Conservation (phyloP, 108 stramenopile genomes). For the Conticribra weissflogii region DNA sequence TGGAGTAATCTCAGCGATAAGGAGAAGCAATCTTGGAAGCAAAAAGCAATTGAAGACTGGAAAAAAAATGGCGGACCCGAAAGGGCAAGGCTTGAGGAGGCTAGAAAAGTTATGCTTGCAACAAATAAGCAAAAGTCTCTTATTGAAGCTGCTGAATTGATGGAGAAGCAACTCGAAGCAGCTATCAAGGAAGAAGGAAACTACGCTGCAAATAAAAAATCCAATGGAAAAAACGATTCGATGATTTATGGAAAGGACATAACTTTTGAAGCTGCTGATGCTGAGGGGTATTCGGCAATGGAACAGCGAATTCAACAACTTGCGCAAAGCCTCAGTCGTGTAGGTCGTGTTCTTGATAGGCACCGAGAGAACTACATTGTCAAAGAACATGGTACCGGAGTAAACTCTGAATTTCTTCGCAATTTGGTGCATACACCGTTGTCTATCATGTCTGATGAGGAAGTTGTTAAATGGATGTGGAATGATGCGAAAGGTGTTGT, state of each 20-base stretch:
- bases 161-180: constrained; percentile 6
- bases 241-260: constrained; percentile 43
- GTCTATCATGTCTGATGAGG: constrained; percentile 69
- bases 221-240: constrained; percentile 10
- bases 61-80: constrained; percentile 55
- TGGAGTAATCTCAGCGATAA: constrained; percentile 67
- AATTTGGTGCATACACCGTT: constrained; percentile 70
- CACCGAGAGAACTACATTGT: constrained; percentile 62
- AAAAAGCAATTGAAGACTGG: constrained; percentile 65
- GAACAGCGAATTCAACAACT: constrained; percentile 88
- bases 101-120: constrained; percentile 18
- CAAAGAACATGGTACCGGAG: constrained; percentile 16
- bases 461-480: constrained; percentile 85
- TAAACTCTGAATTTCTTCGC: constrained; percentile 48
- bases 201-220: constrained; percentile 20
- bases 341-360: constrained; percentile 86
- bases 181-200: constrained; percentile 20
- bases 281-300: constrained; percentile 87
- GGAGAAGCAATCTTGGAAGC: constrained; percentile 71
- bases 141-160: constrained; percentile 5
- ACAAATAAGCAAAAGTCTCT: constrained; percentile 8
- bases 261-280: constrained; percentile 82
- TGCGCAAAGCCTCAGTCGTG: constrained; percentile 76
- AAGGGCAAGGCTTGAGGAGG: constrained; percentile 48
- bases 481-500: constrained; percentile 66